Evolutionary conservation across 306 rosid species (phyloP).

Genomic region (Malus orientalis): DNA sequence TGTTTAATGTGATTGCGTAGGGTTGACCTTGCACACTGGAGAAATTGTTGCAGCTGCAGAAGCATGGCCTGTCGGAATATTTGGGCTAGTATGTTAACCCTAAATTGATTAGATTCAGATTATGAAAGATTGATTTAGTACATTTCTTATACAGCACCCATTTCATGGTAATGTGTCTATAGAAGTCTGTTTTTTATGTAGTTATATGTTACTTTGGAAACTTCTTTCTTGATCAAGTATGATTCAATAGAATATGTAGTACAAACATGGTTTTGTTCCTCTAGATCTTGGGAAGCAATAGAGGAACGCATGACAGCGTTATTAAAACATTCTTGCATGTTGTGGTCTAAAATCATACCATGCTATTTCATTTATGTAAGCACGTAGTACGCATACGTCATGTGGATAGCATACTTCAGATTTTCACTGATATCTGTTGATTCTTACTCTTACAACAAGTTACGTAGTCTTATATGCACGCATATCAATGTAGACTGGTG

Average conservation of each 20-base stretch:
- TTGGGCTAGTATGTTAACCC: constrained; percentile 60
- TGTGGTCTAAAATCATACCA: not conserved
- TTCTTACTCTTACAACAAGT: not conserved
- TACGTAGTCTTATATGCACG: not conserved
- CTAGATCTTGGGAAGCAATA: not conserved
- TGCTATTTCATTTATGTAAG: not conserved
- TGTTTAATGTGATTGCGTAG: constrained; percentile 24
- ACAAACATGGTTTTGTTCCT: not conserved
- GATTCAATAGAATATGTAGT: not conserved
- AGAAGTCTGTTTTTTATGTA: not conserved
- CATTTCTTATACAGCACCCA: not conserved
- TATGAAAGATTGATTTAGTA: not conserved
- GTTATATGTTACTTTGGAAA: not conserved
- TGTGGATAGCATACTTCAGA: not conserved
- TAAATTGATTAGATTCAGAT: not conserved
- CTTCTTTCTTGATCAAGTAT: not conserved
- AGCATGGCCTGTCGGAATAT: constrained; percentile 93
- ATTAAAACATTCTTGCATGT: not conserved
- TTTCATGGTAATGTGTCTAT: not conserved
- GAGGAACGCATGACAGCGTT: not conserved
- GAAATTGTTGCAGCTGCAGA: constrained; percentile 74
- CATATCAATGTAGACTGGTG: not conserved
- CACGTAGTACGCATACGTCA: not conserved
- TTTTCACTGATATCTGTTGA: not conserved
- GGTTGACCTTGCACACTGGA: constrained; percentile 68